Base-by-base conservation (phyloP, 768 basidiomycete genomes). In the Leucosporidium scottii region DNA sequence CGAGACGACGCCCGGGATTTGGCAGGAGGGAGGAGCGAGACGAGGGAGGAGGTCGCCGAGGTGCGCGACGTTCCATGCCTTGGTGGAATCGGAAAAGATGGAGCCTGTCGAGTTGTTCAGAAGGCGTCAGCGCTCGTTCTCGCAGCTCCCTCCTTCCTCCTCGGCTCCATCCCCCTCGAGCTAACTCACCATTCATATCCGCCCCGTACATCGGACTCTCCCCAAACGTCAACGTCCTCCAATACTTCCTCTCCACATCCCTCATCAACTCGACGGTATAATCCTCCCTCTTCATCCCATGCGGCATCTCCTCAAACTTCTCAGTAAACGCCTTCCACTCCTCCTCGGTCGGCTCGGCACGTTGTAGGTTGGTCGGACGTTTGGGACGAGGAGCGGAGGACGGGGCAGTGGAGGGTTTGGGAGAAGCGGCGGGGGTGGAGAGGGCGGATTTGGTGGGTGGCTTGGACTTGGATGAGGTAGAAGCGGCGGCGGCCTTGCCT, bases 201-300 rank as follows among this genome's bases (percentile, higher is more conserved):
- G 96, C 96, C 25, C 94, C 96, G 78, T 99, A 99, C 93, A 91
- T 94, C 4, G 93, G 86, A n/a, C 93, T 83, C 70, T 87, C 89
- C 6, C 91, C 90, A 5, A 94, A 78, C 0, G 91, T 87, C 78
- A 91, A 86, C 71, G 89, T 92, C 62, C 93, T 82, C 96, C 96
- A 99, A 78, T 86, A 97, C 63, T 87, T 83, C 36, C 93, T 82
- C 79, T 97, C 93, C 25, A 98, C 82, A 68, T 87, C 86, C 67
- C 85, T 84, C 77, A 93, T 96, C 68, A 90, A 89, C 69, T 94
- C 92, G 18, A 84, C 83, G 0, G 90, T 93, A 74, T 93, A 99
- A 77, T 97, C 92, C 21, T 82, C 80, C 0, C 85, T 76, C 13
- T 80, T 82, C 74, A 67, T 69, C 44, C 72, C 73, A 44, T 72